Evolutionary conservation across 345 rosid genomes (phyloP), one percentile per base, ranked within the genome.

Genomic region (Cardamine occulta): DNA sequence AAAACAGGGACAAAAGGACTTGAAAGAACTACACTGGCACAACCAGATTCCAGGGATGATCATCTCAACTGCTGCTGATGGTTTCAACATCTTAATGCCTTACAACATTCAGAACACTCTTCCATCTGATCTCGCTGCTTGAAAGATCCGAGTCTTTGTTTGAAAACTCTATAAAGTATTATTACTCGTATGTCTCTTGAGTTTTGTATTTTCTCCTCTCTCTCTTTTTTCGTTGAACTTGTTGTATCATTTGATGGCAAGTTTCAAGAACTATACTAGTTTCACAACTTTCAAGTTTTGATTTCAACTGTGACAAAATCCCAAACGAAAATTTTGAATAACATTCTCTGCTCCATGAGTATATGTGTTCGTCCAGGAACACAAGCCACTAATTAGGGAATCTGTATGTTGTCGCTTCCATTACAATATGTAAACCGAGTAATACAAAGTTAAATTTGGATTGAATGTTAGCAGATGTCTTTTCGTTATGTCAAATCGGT

Each of bases 11-110:
- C 99, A 95, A 64, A 88, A 88, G 26, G 93, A 95, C 81, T 81
- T 89, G 88, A 95, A 92, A 84, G 99, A 95, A 79, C 88, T 92
- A 72, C 99, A 92, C 51, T 95, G 98, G 98, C 97, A 95, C 56
- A 45, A 82, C 65, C 97, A 92, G 85, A 87, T 95, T 70, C 97
- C 99, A 0, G 99, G 97, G 63, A 95, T 92, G 99, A 39, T 92
- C 2, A 91, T 92, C 52, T 87, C 96, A 8, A 92, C 94, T 3
- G 96, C 97, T 19, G 81, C 78, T 0, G 98, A 92, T 55, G 97
- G 99, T 64, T 95, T 89, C 80, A 95, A 90, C 81, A 84, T 92
- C 70, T 73, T 95, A 61, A 92, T 92, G 96, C 98, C 99, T 66
- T 87, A 96, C 40, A 95, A 95, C 82, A 90, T 92, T 68, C 99